A percentile compares a stretch with the other conserved stretches of the same genome.
Conservation (phyloP, 257 asterid species). For the Handroanthus guayacan region DNA sequence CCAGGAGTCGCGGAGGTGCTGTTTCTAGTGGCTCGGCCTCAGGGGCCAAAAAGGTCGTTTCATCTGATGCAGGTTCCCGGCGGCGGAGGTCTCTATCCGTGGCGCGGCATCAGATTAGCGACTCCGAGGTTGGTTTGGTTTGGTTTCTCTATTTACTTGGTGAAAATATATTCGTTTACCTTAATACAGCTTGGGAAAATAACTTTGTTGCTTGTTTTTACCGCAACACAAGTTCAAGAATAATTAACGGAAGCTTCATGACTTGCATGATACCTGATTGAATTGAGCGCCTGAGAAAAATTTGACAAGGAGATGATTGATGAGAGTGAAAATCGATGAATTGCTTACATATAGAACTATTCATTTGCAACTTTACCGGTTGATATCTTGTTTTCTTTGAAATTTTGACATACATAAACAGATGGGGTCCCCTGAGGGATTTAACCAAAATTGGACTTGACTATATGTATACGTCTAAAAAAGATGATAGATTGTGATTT, state of each 20-base stretch:
- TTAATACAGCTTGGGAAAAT: neutral
- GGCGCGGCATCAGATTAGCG: constrained; percentile 66
- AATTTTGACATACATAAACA: constrained; percentile 3
- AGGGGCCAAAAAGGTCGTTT: constrained; percentile 38
- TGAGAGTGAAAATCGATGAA: constrained; percentile 5
- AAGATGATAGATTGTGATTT: neutral
- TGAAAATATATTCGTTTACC: neutral
- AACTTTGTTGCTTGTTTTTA: neutral
- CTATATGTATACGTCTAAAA: constrained; percentile 4
- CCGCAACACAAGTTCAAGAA: neutral
- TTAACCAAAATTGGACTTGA: neutral
- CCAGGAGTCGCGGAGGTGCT: constrained; percentile 51
- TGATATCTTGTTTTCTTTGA: constrained; percentile 8
- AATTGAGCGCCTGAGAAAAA: constrained; percentile 21
- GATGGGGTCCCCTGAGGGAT: neutral
- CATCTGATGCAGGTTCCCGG: constrained; percentile 52
- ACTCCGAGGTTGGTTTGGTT: constrained; percentile 63
- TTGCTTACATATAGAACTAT: constrained; percentile 11
- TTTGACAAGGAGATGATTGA: neutral
- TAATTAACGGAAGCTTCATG: neutral
- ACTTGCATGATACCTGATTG: neutral
- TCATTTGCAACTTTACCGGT: neutral
- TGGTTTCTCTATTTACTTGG: constrained; percentile 23
- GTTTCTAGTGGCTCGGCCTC: constrained; percentile 43
- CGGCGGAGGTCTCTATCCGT: constrained; percentile 79